Evolutionary conservation across 257 asterid genomes (phyloP).

Genomic region (Nicotiana knightiana): DNA sequence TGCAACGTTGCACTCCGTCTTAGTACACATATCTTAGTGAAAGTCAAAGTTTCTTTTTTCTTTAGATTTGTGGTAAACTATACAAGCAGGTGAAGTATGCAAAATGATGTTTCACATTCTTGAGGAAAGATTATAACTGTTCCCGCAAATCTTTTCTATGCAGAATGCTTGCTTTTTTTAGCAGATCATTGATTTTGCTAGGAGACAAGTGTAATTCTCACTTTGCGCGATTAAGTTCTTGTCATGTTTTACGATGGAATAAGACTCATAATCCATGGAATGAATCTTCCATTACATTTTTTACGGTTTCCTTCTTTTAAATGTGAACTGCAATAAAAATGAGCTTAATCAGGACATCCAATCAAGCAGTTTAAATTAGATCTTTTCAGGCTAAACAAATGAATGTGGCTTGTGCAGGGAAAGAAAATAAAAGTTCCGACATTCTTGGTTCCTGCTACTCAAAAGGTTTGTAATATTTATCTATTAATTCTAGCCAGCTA

Average conservation of each 20-base stretch:
- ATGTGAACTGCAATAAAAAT: not conserved
- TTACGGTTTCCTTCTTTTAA: not conserved
- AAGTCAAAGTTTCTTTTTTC: not conserved
- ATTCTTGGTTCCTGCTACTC: conserved; percentile 91
- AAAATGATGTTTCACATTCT: not conserved
- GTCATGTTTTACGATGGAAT: too few species aligned
- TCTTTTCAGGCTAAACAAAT: not conserved
- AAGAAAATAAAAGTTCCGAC: conserved; percentile 94
- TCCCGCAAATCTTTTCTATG: not conserved
- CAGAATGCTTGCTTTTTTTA: not conserved
- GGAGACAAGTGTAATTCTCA: not conserved
- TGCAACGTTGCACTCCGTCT: not conserved
- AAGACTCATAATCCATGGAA: too few species aligned
- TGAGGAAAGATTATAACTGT: not conserved
- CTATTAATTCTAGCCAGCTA: not conserved
- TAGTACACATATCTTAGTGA: not conserved
- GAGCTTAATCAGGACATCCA: not conserved
- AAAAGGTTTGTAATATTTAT: conserved; percentile 52
- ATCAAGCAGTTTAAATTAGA: not conserved
- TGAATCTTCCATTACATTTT: not conserved
- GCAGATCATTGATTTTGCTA: not conserved
- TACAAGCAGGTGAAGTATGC: not conserved
- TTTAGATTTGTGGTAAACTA: not conserved
- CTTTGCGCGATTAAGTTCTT: not conserved
- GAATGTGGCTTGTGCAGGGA: conserved; percentile 38